These are phyloP conservation scores for Rubroshorea leprosula DNA, from an alignment of 345 rosid species.

Conservation along the genomic window DNA sequence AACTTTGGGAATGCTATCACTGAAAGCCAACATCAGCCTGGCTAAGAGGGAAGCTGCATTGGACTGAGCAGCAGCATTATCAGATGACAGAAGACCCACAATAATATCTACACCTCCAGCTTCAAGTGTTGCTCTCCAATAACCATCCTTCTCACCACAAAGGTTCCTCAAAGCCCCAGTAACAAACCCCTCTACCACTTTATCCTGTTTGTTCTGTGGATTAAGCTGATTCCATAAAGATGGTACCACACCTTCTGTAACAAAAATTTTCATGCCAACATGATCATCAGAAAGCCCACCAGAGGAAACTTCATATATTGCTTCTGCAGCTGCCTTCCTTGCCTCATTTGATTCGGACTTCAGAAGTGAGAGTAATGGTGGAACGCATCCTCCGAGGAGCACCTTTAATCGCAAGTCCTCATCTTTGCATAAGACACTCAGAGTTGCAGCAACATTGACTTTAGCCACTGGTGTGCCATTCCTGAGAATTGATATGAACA, in stretches of 20 bases:
- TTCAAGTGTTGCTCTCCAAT: conserved; percentile 66
- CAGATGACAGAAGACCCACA: conserved; percentile 69
- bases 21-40: conserved; percentile 58
- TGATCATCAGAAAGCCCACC: conserved; percentile 76
- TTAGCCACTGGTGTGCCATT: conserved; percentile 62
- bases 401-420: conserved; percentile 70
- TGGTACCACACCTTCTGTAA: conserved; percentile 81
- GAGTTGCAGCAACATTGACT: conserved; percentile 61
- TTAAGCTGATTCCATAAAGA: conserved; percentile 73
- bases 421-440: conserved; percentile 69
- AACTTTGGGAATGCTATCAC: conserved; percentile 51
- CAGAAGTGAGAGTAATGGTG: conserved; percentile 73
- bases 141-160: conserved; percentile 65
- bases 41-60: conserved; percentile 93
- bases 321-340: conserved; percentile 74
- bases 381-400: conserved; percentile 87
- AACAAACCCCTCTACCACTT: conserved; percentile 70
- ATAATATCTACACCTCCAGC: conserved; percentile 72
- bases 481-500: conserved; percentile 75
- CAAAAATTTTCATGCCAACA: conserved; percentile 79
- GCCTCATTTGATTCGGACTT: conserved; percentile 68
- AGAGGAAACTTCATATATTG: conserved; percentile 74
- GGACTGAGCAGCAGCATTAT: conserved; percentile 63
- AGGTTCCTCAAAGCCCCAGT: conserved; percentile 89
- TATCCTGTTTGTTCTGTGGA: conserved; percentile 54